These are phyloP conservation scores for Solanum peruvianum DNA, from an alignment of 257 asterid genomes.

Conservation along the genomic window DNA sequence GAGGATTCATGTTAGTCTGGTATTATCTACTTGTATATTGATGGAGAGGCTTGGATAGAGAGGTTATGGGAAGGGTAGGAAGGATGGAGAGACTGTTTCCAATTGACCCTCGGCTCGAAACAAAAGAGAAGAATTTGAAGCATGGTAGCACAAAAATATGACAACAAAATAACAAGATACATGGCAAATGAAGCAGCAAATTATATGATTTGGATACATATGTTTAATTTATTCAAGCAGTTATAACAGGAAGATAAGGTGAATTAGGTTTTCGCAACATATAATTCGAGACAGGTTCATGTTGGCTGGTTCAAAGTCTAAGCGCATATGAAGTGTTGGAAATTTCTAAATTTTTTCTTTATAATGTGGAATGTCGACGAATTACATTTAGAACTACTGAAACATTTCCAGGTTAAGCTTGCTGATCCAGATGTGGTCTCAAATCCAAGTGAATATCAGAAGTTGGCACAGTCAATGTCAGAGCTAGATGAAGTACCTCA, in stretches of 20 bases:
- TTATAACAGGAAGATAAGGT: not conserved
- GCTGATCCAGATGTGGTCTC: constrained; percentile 93
- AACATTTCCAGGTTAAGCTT: constrained; percentile 48
- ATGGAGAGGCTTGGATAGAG: not conserved
- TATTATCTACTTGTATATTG: not conserved
- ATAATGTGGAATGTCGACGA: not conserved
- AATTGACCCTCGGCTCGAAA: not conserved
- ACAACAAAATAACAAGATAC: not conserved
- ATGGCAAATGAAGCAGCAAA: not conserved
- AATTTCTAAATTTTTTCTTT: not conserved
- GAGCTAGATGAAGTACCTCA: constrained; percentile 87
- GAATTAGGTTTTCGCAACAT: not conserved
- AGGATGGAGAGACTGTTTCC: not conserved
- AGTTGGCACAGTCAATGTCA: constrained; percentile 78
- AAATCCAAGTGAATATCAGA: constrained; percentile 89
- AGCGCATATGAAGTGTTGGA: not conserved
- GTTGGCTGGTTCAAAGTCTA: not conserved
- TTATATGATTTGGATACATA: not conserved
- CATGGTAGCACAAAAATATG: not conserved
- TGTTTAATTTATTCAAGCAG: not conserved
- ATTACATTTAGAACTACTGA: not conserved
- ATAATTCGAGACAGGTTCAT: not conserved
- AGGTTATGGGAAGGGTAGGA: not conserved
- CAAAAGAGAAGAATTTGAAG: not conserved
- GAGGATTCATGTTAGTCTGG: not conserved